Percentiles rank a stretch among this genome's conserved stretches.
Conservation (phyloP, 1,139 yeast species). For the Yamadazyma sp. region DNA sequence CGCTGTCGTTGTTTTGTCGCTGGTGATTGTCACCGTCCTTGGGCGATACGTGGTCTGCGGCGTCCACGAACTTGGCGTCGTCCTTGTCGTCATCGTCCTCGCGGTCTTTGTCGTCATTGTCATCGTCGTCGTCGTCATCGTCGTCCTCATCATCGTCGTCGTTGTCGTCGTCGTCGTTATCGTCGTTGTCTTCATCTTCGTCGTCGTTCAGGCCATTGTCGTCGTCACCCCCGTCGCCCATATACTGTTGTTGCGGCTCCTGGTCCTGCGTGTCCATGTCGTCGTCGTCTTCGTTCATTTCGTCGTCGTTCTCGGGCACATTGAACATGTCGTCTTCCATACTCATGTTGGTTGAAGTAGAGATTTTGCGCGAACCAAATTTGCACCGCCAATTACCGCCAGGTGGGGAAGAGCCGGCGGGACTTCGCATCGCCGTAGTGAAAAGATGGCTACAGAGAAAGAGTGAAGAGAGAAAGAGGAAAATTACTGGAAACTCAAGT, state of each 20-base stretch:
- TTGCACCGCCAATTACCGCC: too few species aligned
- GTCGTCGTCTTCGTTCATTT: constrained; percentile 20
- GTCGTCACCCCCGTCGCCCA: constrained; percentile 21
- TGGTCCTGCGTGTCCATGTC: constrained; percentile 17
- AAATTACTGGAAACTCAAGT: too few species aligned
- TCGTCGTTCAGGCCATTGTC: constrained; percentile 26
- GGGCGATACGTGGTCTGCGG: constrained; percentile 15
- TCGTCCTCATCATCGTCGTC: constrained; percentile 20
- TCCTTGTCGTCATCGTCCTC: constrained; percentile 19
- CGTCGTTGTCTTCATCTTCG: constrained; percentile 15
- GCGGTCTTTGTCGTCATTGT: constrained; percentile 21
- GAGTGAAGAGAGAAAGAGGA: neutral
- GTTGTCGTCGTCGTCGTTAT: constrained; percentile 16
- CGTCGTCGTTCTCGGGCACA: constrained; percentile 27
- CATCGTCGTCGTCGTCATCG: constrained; percentile 19
- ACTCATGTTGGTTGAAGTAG: constrained; percentile 10
- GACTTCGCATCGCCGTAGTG: too few species aligned
- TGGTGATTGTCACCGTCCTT: constrained; percentile 1
- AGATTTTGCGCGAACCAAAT: too few species aligned
- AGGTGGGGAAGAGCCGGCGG: neutral
- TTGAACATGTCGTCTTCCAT: constrained; percentile 22
- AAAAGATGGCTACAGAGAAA: neutral
- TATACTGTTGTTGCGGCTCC: constrained; percentile 1
- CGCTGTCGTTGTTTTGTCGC: neutral
- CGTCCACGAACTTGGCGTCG: constrained; percentile 21